phyloP scores from a whole-genome alignment of 169 alveolate species.

The Eimeria brunetti region DNA sequence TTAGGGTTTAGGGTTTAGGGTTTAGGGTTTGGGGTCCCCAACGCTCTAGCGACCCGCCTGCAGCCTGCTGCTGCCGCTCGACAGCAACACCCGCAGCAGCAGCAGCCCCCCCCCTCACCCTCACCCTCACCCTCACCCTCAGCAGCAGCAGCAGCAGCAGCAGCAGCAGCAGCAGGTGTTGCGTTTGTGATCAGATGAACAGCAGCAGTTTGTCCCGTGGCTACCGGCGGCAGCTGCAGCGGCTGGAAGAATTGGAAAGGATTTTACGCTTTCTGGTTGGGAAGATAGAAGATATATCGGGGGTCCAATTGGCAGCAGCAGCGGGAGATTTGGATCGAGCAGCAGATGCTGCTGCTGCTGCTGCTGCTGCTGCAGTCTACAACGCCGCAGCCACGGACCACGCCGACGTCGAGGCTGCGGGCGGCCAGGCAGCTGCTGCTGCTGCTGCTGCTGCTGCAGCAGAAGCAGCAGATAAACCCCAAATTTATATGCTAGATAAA shows the following conservation, averaged over 20 bases:
- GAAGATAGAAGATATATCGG: slow-evolving; percentile 80
- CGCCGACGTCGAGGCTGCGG: neutral
- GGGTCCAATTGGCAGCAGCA: slow-evolving; percentile 62
- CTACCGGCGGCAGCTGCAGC: slow-evolving; percentile 93
- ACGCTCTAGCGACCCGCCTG: slow-evolving; percentile 5
- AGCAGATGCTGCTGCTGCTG: slow-evolving; percentile 80
- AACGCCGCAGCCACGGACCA: neutral
- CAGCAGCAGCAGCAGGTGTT: slow-evolving; percentile 7
- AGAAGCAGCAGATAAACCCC: slow-evolving; percentile 27
- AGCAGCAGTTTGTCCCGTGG: slow-evolving; percentile 91
- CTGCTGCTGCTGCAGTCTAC: slow-evolving; percentile 44
- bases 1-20: slow-evolving; percentile 24
- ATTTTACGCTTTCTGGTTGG: slow-evolving; percentile 53
- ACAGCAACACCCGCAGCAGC: neutral
- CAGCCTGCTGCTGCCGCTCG: neutral
- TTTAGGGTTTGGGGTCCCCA: neutral
- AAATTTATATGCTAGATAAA: slow-evolving; percentile 81
- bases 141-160: neutral
- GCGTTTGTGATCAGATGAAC: too few relatives aligned
- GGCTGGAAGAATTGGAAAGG: slow-evolving; percentile 94
- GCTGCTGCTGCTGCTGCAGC: slow-evolving; percentile 53
- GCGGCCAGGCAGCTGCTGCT: neutral
- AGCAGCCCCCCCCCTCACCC: neutral
- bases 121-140: neutral
- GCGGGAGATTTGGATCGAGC: slow-evolving; percentile 81